phyloP scores from a whole-genome alignment of 805 yeast genomes.

The Wickerhamomyces xylosicus region DNA sequence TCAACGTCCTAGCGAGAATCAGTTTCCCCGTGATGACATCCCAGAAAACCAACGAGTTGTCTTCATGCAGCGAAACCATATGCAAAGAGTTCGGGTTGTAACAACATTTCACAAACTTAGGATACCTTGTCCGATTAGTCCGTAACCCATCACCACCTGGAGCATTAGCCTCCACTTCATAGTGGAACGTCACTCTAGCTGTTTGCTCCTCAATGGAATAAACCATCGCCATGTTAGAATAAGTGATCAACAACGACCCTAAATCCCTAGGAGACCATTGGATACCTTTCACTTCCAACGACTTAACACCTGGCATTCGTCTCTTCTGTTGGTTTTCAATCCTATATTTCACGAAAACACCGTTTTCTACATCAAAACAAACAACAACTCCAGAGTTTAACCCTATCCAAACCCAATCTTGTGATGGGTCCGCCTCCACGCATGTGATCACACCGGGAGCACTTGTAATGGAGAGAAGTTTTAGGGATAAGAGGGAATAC shows the following conservation, averaged over 20 bases:
- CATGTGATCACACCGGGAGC: conserved; percentile 62
- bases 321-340: conserved; percentile 62
- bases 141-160: conserved; percentile 53
- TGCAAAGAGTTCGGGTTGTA: conserved; percentile 95
- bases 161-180: conserved; percentile 55
- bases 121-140: conserved; percentile 25
- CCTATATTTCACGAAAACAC: conserved; percentile 47
- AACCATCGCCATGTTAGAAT: conserved; percentile 55
- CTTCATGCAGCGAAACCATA: conserved; percentile 66
- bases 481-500: conserved; percentile 56
- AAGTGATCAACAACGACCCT: conserved; percentile 67
- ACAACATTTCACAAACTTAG: conserved; percentile 39
- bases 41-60: conserved; percentile 87
- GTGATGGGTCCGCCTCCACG: conserved; percentile 70
- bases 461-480: conserved; percentile 46
- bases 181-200: conserved; percentile 45
- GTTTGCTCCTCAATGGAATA: conserved; percentile 57
- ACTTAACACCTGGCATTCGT: conserved; percentile 42
- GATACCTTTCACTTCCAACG: conserved; percentile 57
- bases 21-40: conserved; percentile 71
- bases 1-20: conserved; percentile 63
- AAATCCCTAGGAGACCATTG: conserved; percentile 87
- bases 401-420: conserved; percentile 84
- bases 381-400: conserved; percentile 62
- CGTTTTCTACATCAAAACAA: conserved; percentile 77